Percentiles rank a stretch among this genome's conserved stretches.
phyloP scores from a whole-genome alignment of 129 eudicot species.

The Oenanthe sinensis region DNA sequence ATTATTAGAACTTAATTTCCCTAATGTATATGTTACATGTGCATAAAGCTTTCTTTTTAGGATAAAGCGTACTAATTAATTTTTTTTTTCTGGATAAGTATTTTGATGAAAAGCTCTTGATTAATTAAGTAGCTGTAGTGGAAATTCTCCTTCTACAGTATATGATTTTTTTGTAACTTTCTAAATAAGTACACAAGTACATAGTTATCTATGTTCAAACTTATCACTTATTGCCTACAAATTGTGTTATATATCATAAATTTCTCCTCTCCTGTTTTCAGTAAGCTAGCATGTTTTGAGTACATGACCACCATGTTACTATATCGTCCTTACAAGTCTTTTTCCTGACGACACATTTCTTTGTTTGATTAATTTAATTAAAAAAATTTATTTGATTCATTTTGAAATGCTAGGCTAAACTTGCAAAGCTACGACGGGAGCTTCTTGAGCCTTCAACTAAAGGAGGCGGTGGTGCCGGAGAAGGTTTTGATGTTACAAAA shows the following conservation, averaged over 20 bases:
- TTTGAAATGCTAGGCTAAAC: conserved; percentile 61
- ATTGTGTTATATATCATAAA: not conserved
- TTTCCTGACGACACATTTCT: not conserved
- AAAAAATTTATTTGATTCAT: conserved; percentile 10
- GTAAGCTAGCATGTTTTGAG: not conserved
- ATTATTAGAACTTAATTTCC: not conserved
- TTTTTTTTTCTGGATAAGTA: not conserved
- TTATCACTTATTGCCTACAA: not conserved
- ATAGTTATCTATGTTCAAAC: not conserved
- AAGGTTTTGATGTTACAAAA: conserved; percentile 99
- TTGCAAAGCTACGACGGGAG: conserved; percentile 91
- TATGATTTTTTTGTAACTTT: not conserved
- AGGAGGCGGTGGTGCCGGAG: conserved; percentile 99
- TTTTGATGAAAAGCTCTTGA: not conserved
- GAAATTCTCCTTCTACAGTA: not conserved
- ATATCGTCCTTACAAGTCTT: not conserved
- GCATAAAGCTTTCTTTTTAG: not conserved
- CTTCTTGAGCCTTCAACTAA: conserved; percentile 80
- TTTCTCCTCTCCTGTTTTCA: not conserved
- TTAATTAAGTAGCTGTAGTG: too few species aligned
- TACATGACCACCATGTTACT: too few species aligned
- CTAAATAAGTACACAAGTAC: not conserved
- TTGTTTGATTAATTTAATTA: not conserved
- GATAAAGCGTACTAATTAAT: not conserved
- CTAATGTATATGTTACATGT: not conserved